These are phyloP conservation scores for Candida sakaeoensis DNA, from an alignment of 805 yeast species.

Conservation along the genomic window DNA sequence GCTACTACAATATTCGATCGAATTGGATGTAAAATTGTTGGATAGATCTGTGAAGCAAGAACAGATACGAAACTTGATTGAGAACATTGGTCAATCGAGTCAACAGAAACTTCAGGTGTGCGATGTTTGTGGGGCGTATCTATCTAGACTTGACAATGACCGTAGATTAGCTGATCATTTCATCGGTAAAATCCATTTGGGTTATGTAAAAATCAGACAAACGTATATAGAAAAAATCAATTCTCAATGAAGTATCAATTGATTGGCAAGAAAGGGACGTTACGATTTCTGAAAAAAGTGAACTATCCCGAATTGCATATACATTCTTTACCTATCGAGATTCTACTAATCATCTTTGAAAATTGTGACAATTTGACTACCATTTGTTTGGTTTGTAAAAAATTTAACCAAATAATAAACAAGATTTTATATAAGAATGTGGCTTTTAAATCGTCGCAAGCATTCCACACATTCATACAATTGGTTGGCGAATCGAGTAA, in stretches of 20 bases:
- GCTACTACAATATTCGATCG: conserved; percentile 47
- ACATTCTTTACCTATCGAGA: conserved; percentile 42
- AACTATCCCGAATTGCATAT: conserved; percentile 30
- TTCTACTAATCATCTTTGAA: conserved; percentile 32
- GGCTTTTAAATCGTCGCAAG: conserved; percentile 18
- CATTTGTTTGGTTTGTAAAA: conserved; percentile 33
- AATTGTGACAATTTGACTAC: conserved; percentile 21
- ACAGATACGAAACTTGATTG: conserved; percentile 57
- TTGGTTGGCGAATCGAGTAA: conserved; percentile 13
- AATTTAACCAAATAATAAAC: conserved; percentile 32
- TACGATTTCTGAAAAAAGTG: conserved; percentile 11
- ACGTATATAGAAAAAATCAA: conserved; percentile 45
- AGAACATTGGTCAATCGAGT: conserved; percentile 76
- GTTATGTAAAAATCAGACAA: conserved; percentile 72
- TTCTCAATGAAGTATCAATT: conserved; percentile 40
- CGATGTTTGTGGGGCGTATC: conserved; percentile 82
- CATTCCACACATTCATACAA: conserved; percentile 34
- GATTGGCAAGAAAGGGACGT: conserved; percentile 32
- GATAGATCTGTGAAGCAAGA: conserved; percentile 53
- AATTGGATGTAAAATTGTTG: conserved; percentile 40
- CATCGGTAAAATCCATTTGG: conserved; percentile 80
- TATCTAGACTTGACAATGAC: conserved; percentile 83
- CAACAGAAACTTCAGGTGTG: conserved; percentile 91
- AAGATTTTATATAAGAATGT: conserved; percentile 36
- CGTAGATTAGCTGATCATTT: conserved; percentile 87